Conservation (phyloP, 2,329 filamentous ascomycete genomes). For the Aspergillus ruber region DNA sequence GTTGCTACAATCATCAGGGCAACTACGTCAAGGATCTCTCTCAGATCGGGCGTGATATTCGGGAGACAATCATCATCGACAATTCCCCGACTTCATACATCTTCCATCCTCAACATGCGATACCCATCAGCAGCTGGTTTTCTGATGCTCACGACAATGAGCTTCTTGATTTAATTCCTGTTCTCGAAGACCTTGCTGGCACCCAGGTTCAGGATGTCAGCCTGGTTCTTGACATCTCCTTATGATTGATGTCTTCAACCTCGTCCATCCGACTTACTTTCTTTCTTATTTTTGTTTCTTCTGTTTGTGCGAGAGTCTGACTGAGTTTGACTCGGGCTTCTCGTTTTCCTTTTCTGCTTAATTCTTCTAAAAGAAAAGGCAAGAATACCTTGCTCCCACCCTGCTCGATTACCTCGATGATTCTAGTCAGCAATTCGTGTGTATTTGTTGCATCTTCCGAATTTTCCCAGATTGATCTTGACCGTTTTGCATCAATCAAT, state of each 20-base stretch:
- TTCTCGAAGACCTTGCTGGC: conserved; percentile 91
- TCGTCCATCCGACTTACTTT: conserved; percentile 22
- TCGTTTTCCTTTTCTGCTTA: conserved; percentile 2
- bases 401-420: not conserved
- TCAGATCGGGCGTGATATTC: conserved; percentile 88
- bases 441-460: conserved; percentile 3
- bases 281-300: conserved; percentile 13
- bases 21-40: conserved; percentile 99
- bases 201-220: conserved; percentile 90
- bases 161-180: conserved; percentile 91
- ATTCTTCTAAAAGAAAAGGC: conserved; percentile 8
- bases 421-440: not conserved
- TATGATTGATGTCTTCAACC: conserved; percentile 48
- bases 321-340: conserved; percentile 11
- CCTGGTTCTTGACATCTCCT: conserved; percentile 83
- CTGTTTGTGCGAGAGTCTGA: too few relatives aligned
- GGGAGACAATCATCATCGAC: conserved; percentile 98
- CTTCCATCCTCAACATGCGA: conserved; percentile 97
- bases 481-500: conserved; percentile 3
- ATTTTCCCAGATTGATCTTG: conserved; percentile 2
- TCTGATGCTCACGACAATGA: conserved; percentile 99
- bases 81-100: conserved; percentile 99
- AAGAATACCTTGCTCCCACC: not conserved
- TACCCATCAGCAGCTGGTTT: conserved; percentile 99
- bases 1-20: conserved; percentile 98